Percentiles rank a stretch among this genome's conserved stretches.
Conservation (phyloP, 768 basidiomycete species). For the Rhodotorula graminis region DNA sequence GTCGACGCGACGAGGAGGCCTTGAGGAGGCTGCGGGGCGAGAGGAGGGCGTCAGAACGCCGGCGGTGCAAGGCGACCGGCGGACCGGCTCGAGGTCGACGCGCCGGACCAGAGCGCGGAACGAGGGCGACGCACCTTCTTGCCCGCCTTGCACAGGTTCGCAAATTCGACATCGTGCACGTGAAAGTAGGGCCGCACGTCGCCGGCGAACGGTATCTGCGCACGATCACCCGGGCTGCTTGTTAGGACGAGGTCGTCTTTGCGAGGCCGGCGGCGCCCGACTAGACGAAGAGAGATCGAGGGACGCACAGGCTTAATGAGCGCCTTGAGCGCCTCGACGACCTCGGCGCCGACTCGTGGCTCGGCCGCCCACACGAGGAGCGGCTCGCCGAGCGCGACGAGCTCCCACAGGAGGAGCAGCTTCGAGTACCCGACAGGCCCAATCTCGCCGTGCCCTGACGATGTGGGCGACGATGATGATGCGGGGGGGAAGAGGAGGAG, state of each 20-base stretch:
- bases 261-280: no score
- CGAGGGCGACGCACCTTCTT: slow-evolving; percentile 44
- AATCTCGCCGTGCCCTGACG: not conserved
- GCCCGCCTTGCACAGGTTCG: slow-evolving; percentile 66
- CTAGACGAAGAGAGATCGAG: not conserved
- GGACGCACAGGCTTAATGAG: slow-evolving; percentile 69
- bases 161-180: slow-evolving; percentile 70
- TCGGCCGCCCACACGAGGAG: slow-evolving; percentile 80
- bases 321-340: slow-evolving; percentile 87
- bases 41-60: not conserved
- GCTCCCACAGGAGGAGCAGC: slow-evolving; percentile 72
- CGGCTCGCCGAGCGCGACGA: slow-evolving; percentile 82
- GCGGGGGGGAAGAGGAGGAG: slow-evolving; percentile 6
- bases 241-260: no score
- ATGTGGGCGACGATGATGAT: not conserved
- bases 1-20: slow-evolving; percentile 78
- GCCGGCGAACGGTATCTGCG: slow-evolving; percentile 70
- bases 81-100: no score
- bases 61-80: no score
- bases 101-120: no score
- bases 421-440: slow-evolving; percentile 44
- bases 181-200: slow-evolving; percentile 94
- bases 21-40: slow-evolving; percentile 44
- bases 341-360: slow-evolving; percentile 69
- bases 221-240: no score